phyloP scores from a whole-genome alignment of 805 yeast species.

The Metschnikowia bowlesiae region DNA sequence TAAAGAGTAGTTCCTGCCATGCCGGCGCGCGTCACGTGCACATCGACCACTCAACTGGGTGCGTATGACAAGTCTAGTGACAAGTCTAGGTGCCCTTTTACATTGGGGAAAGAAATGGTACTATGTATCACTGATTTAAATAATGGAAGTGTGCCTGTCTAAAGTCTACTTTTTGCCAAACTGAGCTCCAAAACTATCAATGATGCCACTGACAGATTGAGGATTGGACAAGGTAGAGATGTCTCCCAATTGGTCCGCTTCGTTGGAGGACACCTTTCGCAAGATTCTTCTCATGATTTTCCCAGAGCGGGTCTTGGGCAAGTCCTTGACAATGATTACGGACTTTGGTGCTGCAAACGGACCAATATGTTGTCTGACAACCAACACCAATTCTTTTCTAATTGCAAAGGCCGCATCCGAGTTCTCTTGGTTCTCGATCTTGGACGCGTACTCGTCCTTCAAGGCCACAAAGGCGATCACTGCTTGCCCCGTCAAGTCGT shows the following conservation, averaged over 20 bases:
- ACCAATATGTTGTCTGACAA: slow-evolving; percentile 76
- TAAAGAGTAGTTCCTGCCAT: background rate
- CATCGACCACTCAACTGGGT: background rate
- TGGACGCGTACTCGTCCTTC: slow-evolving; percentile 43
- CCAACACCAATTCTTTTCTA: slow-evolving; percentile 60
- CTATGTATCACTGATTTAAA: no score
- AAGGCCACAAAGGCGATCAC: slow-evolving; percentile 78
- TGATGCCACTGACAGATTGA: slow-evolving; percentile 62
- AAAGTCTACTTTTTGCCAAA: slow-evolving; percentile 35
- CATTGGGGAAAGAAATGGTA: no score
- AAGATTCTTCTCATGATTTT: slow-evolving; percentile 84
- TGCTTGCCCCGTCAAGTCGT: slow-evolving; percentile 83
- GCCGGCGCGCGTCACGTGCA: background rate
- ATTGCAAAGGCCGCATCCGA: slow-evolving; percentile 47
- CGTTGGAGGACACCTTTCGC: slow-evolving; percentile 70
- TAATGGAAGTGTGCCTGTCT: no score
- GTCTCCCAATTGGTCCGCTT: slow-evolving; percentile 79
- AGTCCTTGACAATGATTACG: slow-evolving; percentile 66
- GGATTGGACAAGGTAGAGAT: slow-evolving; percentile 76
- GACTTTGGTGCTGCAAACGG: slow-evolving; percentile 84
- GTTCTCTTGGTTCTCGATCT: slow-evolving; percentile 25
- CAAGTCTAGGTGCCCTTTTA: no score
- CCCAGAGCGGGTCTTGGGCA: slow-evolving; percentile 84
- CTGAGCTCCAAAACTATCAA: slow-evolving; percentile 38
- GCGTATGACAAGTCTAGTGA: no score